Evolutionary conservation across 164 flowering plant genomes (phyloP).

Genomic region (Kingdonia uniflora): DNA sequence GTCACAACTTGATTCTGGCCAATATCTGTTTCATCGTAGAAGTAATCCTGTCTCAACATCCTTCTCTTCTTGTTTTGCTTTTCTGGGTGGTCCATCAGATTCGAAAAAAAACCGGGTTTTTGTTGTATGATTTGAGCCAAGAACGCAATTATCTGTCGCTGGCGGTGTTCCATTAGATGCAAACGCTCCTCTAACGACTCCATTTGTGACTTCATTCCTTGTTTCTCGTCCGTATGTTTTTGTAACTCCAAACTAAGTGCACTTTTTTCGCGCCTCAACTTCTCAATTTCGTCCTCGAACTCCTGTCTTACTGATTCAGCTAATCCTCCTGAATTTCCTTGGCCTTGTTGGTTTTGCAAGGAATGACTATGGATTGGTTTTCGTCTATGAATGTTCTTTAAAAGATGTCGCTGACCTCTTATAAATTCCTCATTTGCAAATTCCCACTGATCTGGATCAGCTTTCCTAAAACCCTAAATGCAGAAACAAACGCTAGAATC

Average conservation of each 20-base stretch:
- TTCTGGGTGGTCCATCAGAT: constrained; percentile 28
- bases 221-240: constrained; percentile 30
- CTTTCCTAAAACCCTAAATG: constrained; percentile 67
- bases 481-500: neutral
- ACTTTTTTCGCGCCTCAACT: constrained; percentile 43
- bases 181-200: constrained; percentile 30
- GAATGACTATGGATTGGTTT: constrained; percentile 87
- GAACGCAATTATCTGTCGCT: constrained; percentile 29
- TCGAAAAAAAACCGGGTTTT: constrained; percentile 32
- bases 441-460: constrained; percentile 89
- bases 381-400: constrained; percentile 67
- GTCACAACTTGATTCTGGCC: constrained; percentile 16
- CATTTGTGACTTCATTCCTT: constrained; percentile 28
- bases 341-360: constrained; percentile 13
- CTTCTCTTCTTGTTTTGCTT: constrained; percentile 45
- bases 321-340: constrained; percentile 18
- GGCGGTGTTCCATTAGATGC: constrained; percentile 34
- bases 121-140: constrained; percentile 33
- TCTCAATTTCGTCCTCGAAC: constrained; percentile 45
- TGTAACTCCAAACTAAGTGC: constrained; percentile 37
- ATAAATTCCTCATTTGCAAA: constrained; percentile 77
- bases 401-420: constrained; percentile 53
- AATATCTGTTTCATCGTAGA: constrained; percentile 17
- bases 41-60: constrained; percentile 21
- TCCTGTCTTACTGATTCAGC: constrained; percentile 43